Evolutionary conservation across 2,329 filamentous ascomycete species (phyloP).

Genomic region (Penicillium sumatraense): DNA sequence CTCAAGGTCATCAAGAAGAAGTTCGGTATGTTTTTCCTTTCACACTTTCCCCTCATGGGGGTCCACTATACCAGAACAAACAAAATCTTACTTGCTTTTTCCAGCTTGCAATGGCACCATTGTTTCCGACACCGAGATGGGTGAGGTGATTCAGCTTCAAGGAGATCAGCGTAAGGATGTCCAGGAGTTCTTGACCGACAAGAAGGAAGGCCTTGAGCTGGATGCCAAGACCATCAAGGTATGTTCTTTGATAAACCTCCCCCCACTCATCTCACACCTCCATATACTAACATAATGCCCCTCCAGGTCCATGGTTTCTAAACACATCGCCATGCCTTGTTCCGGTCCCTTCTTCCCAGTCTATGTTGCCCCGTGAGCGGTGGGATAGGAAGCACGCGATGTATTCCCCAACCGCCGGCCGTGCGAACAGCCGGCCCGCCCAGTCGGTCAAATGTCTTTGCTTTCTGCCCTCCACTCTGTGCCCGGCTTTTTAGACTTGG

Average conservation of each 20-base stretch:
- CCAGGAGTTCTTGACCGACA: conserved; percentile 94
- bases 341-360: conserved; percentile 50
- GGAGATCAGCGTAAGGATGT: conserved; percentile 99
- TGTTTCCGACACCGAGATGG: conserved; percentile 93
- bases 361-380: conserved; percentile 42
- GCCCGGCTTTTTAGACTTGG: conserved; percentile 38
- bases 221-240: conserved; percentile 98
- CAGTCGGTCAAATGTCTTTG: conserved; percentile 27
- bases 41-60: background rate
- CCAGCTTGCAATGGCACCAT: conserved; percentile 99
- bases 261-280: background rate
- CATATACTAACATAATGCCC: conserved; percentile 10
- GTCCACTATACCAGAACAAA: background rate
- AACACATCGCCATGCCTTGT: conserved; percentile 46
- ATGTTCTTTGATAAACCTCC: conserved; percentile 18
- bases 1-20: conserved; percentile 99
- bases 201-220: conserved; percentile 91
- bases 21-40: conserved; percentile 69
- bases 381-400: conserved; percentile 41
- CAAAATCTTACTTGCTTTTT: background rate
- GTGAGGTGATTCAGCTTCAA: conserved; percentile 99
- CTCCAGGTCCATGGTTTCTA: conserved; percentile 58
- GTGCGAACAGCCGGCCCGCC: conserved; percentile 23
- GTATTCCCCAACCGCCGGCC: conserved; percentile 31
- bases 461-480: conserved; percentile 30